Conservation (phyloP, 768 basidiomycete species). For the Suillus ampliporus region DNA sequence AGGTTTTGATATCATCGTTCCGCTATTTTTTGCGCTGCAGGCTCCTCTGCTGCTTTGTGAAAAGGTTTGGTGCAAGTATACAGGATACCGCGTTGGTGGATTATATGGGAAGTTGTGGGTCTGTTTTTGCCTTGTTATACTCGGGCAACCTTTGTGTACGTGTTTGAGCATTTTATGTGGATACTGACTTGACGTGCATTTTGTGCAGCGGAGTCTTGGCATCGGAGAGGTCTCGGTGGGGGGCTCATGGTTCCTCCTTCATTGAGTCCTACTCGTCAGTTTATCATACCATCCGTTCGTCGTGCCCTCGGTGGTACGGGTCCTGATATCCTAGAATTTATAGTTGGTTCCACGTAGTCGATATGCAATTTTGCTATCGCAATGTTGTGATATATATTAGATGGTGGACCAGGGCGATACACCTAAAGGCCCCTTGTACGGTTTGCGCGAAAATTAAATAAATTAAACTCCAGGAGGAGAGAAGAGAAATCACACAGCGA, state of each 20-base stretch:
- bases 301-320: constrained; percentile 15
- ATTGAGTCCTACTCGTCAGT: constrained; percentile 58
- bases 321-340: constrained; percentile 2
- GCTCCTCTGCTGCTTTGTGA: constrained; percentile 67
- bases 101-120: constrained; percentile 69
- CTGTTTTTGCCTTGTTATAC: constrained; percentile 62
- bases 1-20: constrained; percentile 59
- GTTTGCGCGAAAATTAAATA: too few species aligned
- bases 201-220: constrained; percentile 71
- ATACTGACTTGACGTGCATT: constrained; percentile 8
- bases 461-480: too few species aligned
- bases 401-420: too few species aligned
- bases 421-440: too few species aligned
- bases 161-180: constrained; percentile 16
- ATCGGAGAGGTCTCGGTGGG: constrained; percentile 70
- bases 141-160: constrained; percentile 71
- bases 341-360: background rate
- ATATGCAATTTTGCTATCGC: too few species aligned
- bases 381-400: too few species aligned
- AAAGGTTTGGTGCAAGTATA: constrained; percentile 59
- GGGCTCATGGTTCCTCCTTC: constrained; percentile 64
- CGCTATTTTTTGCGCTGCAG: constrained; percentile 71
- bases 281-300: constrained; percentile 46
- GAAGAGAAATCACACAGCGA: too few species aligned
- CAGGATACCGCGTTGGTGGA: constrained; percentile 67